Evolutionary conservation across 129 eudicot genomes (phyloP).

Genomic region (Helianthus annuus): HanXRQr2.0-SUNRISE NC_035446.2:108671183-108671682

Average conservation of each 20-base stretch:
- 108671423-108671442: constrained; percentile 67
- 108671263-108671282: constrained; percentile 87
- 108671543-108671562: constrained; percentile 55
- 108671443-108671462: constrained; percentile 83
- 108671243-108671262: constrained; percentile 88
- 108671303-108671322: constrained; percentile 80
- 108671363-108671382: constrained; percentile 78
- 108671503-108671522: constrained; percentile 56
- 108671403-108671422: constrained; percentile 59
- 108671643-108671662: constrained; percentile 61
- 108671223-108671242: constrained; percentile 75
- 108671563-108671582: constrained; percentile 69
- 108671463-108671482: constrained; percentile 81
- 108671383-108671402: constrained; percentile 81
- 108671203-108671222: constrained; percentile 90
- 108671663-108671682: constrained; percentile 67
- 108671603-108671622: constrained; percentile 65
- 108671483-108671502: constrained; percentile 61
- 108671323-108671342: constrained; percentile 58
- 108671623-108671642: constrained; percentile 77
- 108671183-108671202: constrained; percentile 94
- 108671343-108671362: constrained; percentile 70
- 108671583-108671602: constrained; percentile 61
- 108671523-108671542: constrained; percentile 71
- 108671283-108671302: constrained; percentile 71